Conservation (phyloP, 1,139 yeast genomes). For the Taiozyma sp. region DNA sequence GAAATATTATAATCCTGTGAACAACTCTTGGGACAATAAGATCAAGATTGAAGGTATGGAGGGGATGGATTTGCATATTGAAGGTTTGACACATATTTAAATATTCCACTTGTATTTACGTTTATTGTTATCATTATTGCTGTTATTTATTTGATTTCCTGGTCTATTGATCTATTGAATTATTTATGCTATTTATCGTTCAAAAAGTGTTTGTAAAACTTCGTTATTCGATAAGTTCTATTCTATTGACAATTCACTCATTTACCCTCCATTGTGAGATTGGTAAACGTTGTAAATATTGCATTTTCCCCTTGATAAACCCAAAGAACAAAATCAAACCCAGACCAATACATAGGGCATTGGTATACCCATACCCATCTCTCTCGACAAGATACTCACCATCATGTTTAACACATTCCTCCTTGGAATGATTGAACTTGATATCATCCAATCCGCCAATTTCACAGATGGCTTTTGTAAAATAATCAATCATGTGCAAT, state of each 20-base stretch:
- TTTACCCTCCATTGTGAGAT: constrained; percentile 35
- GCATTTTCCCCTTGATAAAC: constrained; percentile 57
- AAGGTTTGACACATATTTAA: not conserved
- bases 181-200: not conserved
- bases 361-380: constrained; percentile 87
- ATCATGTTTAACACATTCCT: constrained; percentile 44
- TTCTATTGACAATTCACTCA: constrained; percentile 79
- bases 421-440: constrained; percentile 37
- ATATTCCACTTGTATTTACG: not conserved
- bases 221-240: constrained; percentile 35
- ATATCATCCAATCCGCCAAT: constrained; percentile 27
- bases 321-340: constrained; percentile 64
- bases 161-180: not conserved
- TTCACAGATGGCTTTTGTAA: constrained; percentile 61
- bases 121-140: not conserved
- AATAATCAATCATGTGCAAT: constrained; percentile 71
- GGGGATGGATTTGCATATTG: not conserved
- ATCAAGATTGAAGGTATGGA: not conserved
- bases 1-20: not conserved
- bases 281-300: constrained; percentile 29
- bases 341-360: constrained; percentile 59
- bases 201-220: too few relatives aligned
- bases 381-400: constrained; percentile 52
- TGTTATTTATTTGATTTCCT: not conserved
- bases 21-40: not conserved